Percentiles rank a stretch among this genome's conserved stretches.
These are phyloP conservation scores for Aaosphaeria arxii DNA, from an alignment of 2,329 filamentous ascomycete species.

Conservation along the genomic window DNA sequence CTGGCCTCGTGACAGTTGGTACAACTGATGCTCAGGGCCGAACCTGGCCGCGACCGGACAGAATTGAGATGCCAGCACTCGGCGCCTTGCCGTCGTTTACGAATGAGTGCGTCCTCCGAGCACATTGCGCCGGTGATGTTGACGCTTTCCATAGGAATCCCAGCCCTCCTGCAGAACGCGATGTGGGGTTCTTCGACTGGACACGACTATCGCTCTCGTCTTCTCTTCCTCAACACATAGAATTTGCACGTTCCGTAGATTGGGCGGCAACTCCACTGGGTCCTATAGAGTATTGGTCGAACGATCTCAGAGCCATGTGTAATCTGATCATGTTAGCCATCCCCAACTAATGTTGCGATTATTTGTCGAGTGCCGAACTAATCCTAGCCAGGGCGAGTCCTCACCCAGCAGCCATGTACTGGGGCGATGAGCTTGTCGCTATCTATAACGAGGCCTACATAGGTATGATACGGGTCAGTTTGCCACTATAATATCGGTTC, in stretches of 20 bases:
- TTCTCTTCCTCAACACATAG: slow-evolving; percentile 67
- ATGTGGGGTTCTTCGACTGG: slow-evolving; percentile 72
- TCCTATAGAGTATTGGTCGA: slow-evolving; percentile 70
- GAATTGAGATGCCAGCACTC: slow-evolving; percentile 15
- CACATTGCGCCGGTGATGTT: slow-evolving; percentile 38
- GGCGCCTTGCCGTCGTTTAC: slow-evolving; percentile 27
- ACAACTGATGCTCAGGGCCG: slow-evolving; percentile 1
- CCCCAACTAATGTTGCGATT: background rate
- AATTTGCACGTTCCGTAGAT: slow-evolving; percentile 67
- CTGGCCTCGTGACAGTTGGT: slow-evolving; percentile 2
- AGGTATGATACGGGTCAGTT: slow-evolving; percentile 13
- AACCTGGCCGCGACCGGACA: slow-evolving; percentile 9
- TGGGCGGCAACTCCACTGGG: slow-evolving; percentile 73
- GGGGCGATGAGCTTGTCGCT: slow-evolving; percentile 66
- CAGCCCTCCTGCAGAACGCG: slow-evolving; percentile 19
- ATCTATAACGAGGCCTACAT: slow-evolving; percentile 72
- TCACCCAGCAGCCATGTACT: slow-evolving; percentile 70
- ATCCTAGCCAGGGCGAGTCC: slow-evolving; percentile 29
- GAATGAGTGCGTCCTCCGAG: slow-evolving; percentile 42
- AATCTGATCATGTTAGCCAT: slow-evolving; percentile 69
- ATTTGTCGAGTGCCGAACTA: background rate
- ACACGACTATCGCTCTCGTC: slow-evolving; percentile 65
- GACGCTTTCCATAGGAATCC: slow-evolving; percentile 36
- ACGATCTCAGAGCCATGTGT: slow-evolving; percentile 72
- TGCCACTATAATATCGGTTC: background rate